Evolutionary conservation across 2,329 filamentous ascomycete species (phyloP).

Genomic region (Epichloe festucae): DNA sequence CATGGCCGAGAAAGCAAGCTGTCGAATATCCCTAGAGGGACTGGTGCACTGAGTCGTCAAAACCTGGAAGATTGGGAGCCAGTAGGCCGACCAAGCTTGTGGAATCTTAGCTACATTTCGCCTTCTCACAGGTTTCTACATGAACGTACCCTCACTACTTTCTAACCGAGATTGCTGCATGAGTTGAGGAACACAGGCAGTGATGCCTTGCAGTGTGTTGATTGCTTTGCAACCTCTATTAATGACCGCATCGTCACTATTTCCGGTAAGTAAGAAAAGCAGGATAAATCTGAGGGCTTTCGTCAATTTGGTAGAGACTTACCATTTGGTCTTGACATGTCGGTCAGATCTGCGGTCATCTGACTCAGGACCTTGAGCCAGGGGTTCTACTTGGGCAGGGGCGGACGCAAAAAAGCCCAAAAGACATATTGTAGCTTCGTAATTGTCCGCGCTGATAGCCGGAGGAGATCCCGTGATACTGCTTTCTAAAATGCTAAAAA

Average conservation of each 20-base stretch:
- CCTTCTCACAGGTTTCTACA: no score
- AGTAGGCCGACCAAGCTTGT: constrained; percentile 89
- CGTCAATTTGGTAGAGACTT: constrained; percentile 1
- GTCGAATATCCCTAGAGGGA: constrained; percentile 82
- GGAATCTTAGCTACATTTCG: constrained; percentile 1
- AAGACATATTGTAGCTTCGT: constrained; percentile 72
- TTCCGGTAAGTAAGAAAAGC: not conserved
- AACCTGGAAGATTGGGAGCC: constrained; percentile 86
- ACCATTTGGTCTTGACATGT: constrained; percentile 16
- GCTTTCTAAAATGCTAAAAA: constrained; percentile 78
- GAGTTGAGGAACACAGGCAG: constrained; percentile 65
- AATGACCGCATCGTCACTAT: constrained; percentile 41
- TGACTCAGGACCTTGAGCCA: constrained; percentile 55
- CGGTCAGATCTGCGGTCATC: constrained; percentile 22
- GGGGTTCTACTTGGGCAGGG: constrained; percentile 56
- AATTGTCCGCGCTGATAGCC: constrained; percentile 89
- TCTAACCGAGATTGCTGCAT: constrained; percentile 93
- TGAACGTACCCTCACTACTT: constrained; percentile 55
- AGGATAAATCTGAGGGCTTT: not conserved
- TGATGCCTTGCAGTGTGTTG: constrained; percentile 69
- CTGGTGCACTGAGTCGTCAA: constrained; percentile 86
- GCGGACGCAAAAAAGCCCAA: constrained; percentile 82
- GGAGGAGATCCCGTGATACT: constrained; percentile 62
- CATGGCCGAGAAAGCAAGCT: constrained; percentile 74
- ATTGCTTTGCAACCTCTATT: constrained; percentile 70